Conservation (phyloP, 345 rosid genomes). For the Firmiana major region DNA sequence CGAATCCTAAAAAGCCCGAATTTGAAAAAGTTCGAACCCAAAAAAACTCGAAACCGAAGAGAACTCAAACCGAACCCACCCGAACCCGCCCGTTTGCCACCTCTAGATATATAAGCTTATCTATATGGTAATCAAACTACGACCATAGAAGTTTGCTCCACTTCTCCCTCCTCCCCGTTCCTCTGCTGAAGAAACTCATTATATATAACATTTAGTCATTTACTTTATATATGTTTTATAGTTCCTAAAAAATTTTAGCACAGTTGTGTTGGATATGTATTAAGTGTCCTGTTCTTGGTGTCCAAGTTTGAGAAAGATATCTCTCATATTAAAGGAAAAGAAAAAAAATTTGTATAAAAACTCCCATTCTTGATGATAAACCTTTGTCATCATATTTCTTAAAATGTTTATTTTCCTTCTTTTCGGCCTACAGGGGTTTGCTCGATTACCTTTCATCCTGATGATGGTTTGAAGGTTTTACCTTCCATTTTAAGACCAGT, state of each 20-base stretch:
- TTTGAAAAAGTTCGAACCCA: no score
- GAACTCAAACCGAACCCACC: no score
- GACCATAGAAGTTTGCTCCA: no score
- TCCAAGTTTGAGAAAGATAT: not conserved
- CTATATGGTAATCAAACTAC: no score
- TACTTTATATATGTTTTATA: not conserved
- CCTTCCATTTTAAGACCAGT: slow-evolving; percentile 14
- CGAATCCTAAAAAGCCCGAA: no score
- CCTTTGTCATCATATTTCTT: not conserved
- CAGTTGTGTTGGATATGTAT: not conserved
- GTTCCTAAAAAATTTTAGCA: not conserved
- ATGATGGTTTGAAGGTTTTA: slow-evolving; percentile 83
- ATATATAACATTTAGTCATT: not conserved
- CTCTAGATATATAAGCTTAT: no score
- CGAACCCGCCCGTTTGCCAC: no score
- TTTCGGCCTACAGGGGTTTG: slow-evolving; percentile 81
- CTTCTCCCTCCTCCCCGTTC: not conserved
- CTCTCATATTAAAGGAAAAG: not conserved
- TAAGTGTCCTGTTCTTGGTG: not conserved
- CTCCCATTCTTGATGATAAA: not conserved
- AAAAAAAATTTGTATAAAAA: not conserved
- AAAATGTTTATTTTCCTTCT: slow-evolving; percentile 16
- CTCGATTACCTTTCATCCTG: slow-evolving; percentile 72
- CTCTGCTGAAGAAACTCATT: not conserved
- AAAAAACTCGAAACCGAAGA: no score